These are phyloP conservation scores for Triadica sebifera DNA, from an alignment of 345 rosid genomes.

Conservation along the genomic window DNA sequence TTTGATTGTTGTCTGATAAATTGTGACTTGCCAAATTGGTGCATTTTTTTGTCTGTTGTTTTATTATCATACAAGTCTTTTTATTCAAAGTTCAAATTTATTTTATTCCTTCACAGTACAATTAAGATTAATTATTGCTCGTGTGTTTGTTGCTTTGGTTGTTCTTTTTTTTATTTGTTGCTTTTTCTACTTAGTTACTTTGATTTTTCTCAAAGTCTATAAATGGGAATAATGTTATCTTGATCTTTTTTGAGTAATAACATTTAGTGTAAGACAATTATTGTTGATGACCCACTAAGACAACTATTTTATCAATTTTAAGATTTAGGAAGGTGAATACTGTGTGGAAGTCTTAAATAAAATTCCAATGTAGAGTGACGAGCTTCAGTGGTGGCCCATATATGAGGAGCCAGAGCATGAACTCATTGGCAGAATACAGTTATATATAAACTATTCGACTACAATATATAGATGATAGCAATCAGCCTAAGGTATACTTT, in stretches of 20 bases:
- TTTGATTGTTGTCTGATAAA: neutral
- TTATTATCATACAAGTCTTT: too few species aligned
- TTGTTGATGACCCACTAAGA: constrained; percentile 28
- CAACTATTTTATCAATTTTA: neutral
- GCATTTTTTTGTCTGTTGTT: too few species aligned
- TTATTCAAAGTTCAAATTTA: neutral
- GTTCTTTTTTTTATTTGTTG: too few species aligned
- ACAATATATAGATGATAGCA: constrained; percentile 18
- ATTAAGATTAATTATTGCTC: neutral
- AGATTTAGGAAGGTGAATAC: neutral
- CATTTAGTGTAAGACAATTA: too few species aligned
- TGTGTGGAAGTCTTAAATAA: neutral
- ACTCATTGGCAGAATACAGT: constrained; percentile 21
- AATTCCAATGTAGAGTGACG: constrained; percentile 19
- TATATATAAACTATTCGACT: constrained; percentile 22
- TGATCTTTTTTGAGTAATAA: too few species aligned
- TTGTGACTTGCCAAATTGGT: neutral
- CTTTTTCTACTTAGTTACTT: too few species aligned
- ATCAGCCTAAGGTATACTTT: constrained; percentile 26
- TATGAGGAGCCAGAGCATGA: constrained; percentile 26
- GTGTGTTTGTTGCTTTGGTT: too few species aligned
- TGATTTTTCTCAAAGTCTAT: too few species aligned
- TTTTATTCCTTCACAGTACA: neutral
- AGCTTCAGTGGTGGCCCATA: constrained; percentile 30
- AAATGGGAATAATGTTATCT: too few species aligned